phyloP scores from a whole-genome alignment of 2,329 filamentous ascomycete genomes.

The Aspergillus amoenus region DNA sequence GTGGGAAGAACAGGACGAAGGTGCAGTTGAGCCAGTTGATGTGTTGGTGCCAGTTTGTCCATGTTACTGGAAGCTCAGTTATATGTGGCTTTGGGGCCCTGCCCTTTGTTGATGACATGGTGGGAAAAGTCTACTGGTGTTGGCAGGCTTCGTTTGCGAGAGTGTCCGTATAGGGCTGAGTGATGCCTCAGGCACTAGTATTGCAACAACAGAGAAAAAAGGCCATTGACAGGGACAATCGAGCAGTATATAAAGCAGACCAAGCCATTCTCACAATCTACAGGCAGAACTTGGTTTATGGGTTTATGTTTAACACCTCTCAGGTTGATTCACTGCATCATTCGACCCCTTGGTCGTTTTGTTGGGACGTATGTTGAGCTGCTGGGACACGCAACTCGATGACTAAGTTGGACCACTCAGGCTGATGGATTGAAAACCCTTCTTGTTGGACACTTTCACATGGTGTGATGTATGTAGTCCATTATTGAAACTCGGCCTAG shows the following conservation, averaged over 20 bases:
- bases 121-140: background rate
- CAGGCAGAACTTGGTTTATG: no score
- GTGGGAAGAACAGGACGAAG: constrained; percentile 72
- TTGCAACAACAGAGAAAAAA: no score
- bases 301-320: background rate
- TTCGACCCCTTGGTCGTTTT: background rate
- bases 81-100: constrained; percentile 67
- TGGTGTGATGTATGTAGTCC: background rate
- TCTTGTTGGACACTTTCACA: background rate
- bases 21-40: constrained; percentile 85
- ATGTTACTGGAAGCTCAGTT: constrained; percentile 73
- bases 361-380: constrained; percentile 1
- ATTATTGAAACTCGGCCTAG: no score
- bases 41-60: constrained; percentile 80
- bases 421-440: no score
- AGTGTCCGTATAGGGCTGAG: background rate
- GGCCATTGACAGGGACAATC: no score
- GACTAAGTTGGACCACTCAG: background rate
- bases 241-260: no score
- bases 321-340: background rate
- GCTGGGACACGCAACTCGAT: background rate
- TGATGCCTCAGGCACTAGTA: background rate
- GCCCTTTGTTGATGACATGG: background rate
- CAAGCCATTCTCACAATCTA: no score
- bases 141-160: background rate